Percentiles rank a stretch among this genome's conserved stretches.
These are phyloP conservation scores for Jatropha podagrica DNA, from an alignment of 441 rosid genomes.

Conservation along the genomic window DNA sequence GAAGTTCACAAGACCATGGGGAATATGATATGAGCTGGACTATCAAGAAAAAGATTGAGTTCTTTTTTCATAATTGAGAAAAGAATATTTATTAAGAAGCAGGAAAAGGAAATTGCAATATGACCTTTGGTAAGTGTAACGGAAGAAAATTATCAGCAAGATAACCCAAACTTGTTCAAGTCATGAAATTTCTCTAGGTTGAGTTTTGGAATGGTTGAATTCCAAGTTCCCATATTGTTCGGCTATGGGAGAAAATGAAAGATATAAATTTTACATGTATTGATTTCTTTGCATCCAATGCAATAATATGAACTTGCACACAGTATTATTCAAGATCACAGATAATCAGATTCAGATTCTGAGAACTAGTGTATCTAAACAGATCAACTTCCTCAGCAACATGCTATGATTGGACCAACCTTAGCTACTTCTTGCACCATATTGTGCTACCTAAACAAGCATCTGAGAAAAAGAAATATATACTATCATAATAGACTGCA, in stretches of 20 bases:
- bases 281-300: not conserved
- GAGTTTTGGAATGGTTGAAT: too few species aligned
- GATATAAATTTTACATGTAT: not conserved
- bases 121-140: not conserved
- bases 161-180: not conserved
- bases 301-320: not conserved
- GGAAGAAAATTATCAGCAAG: not conserved
- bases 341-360: not conserved
- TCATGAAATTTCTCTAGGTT: not conserved
- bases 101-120: not conserved
- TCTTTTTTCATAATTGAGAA: not conserved
- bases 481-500: conserved; percentile 6
- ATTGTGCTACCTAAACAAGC: not conserved
- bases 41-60: not conserved
- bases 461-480: not conserved
- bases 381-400: not conserved
- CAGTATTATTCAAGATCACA: not conserved
- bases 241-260: not conserved
- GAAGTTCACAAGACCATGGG: not conserved
- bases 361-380: not conserved
- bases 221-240: not conserved
- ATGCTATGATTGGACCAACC: not conserved
- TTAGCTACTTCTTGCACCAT: not conserved
- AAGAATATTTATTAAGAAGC: not conserved
- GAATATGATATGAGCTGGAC: not conserved